Percentiles rank a stretch among this genome's conserved stretches.
These are phyloP conservation scores for Trifolium pratense DNA, from an alignment of 306 rosid genomes.

Conservation along the genomic window DNA sequence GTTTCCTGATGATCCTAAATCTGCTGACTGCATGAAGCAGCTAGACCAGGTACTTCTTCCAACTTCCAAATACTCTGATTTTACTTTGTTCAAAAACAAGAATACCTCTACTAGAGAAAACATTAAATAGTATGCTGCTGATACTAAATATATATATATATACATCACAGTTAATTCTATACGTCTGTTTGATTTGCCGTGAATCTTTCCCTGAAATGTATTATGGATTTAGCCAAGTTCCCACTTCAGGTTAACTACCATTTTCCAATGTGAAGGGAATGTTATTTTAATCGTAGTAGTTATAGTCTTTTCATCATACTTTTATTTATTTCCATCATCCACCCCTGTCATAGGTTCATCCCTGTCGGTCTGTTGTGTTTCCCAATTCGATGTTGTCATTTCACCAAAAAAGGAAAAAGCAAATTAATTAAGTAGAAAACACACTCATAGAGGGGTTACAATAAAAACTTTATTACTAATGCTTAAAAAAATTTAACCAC, in stretches of 20 bases:
- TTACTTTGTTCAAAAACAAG: slow-evolving; percentile 22
- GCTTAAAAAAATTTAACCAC: not conserved
- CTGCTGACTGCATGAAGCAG: slow-evolving; percentile 81
- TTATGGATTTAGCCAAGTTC: slow-evolving; percentile 22
- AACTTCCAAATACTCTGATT: slow-evolving; percentile 34
- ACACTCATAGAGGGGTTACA: slow-evolving; percentile 2
- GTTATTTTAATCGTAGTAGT: slow-evolving; percentile 7
- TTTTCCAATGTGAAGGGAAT: not conserved
- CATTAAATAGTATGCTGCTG: slow-evolving; percentile 2
- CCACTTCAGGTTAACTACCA: slow-evolving; percentile 2
- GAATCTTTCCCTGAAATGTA: slow-evolving; percentile 4
- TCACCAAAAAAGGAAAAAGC: not conserved
- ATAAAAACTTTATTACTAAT: not conserved
- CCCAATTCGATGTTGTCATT: slow-evolving; percentile 20
- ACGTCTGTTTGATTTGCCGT: not conserved
- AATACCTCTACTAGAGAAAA: slow-evolving; percentile 17
- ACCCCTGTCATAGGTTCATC: slow-evolving; percentile 9
- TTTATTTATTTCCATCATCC: slow-evolving; percentile 26
- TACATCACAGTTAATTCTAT: not conserved
- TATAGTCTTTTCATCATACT: slow-evolving; percentile 14
- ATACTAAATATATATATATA: not conserved
- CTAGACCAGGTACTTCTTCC: slow-evolving; percentile 76
- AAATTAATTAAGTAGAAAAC: slow-evolving; percentile 15
- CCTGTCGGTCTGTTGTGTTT: slow-evolving; percentile 8
- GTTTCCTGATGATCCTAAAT: slow-evolving; percentile 89